Percentiles rank a stretch among this genome's conserved stretches.
phyloP scores from a whole-genome alignment of 495 filamentous ascomycete genomes.

The Penicillium robsamsonii region DNA sequence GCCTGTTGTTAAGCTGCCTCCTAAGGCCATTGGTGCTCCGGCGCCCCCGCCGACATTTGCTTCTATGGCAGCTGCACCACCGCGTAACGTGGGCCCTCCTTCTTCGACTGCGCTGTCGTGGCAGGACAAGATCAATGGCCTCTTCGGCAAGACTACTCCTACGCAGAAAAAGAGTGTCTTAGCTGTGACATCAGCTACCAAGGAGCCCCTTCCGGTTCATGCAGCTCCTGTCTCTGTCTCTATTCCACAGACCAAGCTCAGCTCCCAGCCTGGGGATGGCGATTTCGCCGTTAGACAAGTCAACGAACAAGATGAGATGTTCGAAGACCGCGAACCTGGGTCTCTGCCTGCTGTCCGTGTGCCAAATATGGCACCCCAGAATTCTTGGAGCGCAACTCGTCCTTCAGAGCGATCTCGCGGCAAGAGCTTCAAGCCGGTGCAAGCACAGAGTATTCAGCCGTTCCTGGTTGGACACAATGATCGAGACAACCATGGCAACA shows the following conservation, averaged over 20 bases:
- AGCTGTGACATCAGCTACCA: slow-evolving; percentile 57
- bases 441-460: slow-evolving; percentile 41
- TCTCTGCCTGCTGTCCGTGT: slow-evolving; percentile 69
- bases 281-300: slow-evolving; percentile 57
- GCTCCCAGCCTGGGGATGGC: slow-evolving; percentile 33
- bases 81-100: slow-evolving; percentile 21
- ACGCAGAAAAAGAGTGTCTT: slow-evolving; percentile 52
- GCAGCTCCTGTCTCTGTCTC: slow-evolving; percentile 57
- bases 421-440: slow-evolving; percentile 38
- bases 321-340: slow-evolving; percentile 79
- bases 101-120: slow-evolving; percentile 48
- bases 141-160: slow-evolving; percentile 61
- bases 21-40: slow-evolving; percentile 46
- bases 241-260: slow-evolving; percentile 44
- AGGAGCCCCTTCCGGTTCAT: slow-evolving; percentile 57
- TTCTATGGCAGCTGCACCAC: slow-evolving; percentile 51
- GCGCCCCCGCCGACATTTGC: slow-evolving; percentile 53
- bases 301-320: slow-evolving; percentile 76
- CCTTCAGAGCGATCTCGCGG: slow-evolving; percentile 30
- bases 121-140: slow-evolving; percentile 73
- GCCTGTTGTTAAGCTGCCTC: slow-evolving; percentile 71
- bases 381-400: slow-evolving; percentile 43
- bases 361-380: slow-evolving; percentile 57
- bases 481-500: slow-evolving; percentile 36
- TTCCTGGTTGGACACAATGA: slow-evolving; percentile 36